Conservation (phyloP, 2,329 filamentous ascomycete species). For the Fusarium tanahbumbuense region DNA sequence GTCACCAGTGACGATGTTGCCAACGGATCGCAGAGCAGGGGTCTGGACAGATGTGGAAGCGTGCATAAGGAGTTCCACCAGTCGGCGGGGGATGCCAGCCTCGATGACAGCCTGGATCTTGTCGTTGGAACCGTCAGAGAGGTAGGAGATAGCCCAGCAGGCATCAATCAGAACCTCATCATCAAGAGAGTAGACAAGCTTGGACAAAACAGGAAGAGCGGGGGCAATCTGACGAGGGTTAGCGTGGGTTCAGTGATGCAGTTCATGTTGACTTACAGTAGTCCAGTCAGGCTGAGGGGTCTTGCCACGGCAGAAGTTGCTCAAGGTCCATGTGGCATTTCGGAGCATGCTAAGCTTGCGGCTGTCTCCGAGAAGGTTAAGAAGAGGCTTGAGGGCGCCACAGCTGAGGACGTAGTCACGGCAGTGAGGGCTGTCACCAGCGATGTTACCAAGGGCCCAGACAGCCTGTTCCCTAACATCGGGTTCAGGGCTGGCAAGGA, state of each 20-base stretch:
- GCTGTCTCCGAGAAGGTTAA: slow-evolving; percentile 92
- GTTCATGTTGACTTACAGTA: slow-evolving; percentile 72
- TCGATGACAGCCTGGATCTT: slow-evolving; percentile 99
- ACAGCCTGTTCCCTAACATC: slow-evolving; percentile 98
- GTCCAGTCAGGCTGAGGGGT: slow-evolving; percentile 98
- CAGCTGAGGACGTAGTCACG: slow-evolving; percentile 95
- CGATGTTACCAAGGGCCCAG: slow-evolving; percentile 98
- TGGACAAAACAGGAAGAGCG: slow-evolving; percentile 92
- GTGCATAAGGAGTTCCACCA: slow-evolving; percentile 98
- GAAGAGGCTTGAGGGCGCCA: slow-evolving; percentile 89
- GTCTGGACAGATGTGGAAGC: slow-evolving; percentile 98
- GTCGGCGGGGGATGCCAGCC: slow-evolving; percentile 93
- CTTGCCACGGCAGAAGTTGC: slow-evolving; percentile 99
- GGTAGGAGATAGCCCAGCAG: slow-evolving; percentile 99
- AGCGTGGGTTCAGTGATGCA: slow-evolving; percentile 9
- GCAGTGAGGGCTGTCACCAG: slow-evolving; percentile 96
- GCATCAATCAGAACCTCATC: slow-evolving; percentile 98
- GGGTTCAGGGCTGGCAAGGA: slow-evolving; percentile 93
- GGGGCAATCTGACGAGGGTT: slow-evolving; percentile 78
- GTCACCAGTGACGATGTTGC: slow-evolving; percentile 98
- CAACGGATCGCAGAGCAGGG: slow-evolving; percentile 93
- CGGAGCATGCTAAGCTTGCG: slow-evolving; percentile 99
- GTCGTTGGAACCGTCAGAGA: slow-evolving; percentile 97
- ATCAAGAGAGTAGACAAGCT: slow-evolving; percentile 97
- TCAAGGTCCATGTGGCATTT: slow-evolving; percentile 98